Conservation (phyloP, 2,329 filamentous ascomycete genomes). For the Aspergillus neoniger region DNA sequence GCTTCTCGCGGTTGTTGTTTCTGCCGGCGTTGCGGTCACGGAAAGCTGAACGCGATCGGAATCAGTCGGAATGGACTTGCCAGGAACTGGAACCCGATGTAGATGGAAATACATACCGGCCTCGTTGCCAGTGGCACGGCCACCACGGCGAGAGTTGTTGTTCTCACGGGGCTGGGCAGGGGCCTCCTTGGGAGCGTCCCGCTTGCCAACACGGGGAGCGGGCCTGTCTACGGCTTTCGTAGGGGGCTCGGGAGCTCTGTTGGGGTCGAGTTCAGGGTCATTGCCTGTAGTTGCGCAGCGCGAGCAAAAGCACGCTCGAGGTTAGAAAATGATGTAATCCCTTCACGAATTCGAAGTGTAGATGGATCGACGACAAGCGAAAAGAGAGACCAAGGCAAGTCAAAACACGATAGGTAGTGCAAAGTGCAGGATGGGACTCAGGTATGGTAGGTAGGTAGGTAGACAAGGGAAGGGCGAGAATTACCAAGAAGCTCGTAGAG, state of each 20-base stretch:
- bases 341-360: conserved; percentile 12
- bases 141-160: conserved; percentile 49
- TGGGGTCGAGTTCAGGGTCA: conserved; percentile 70
- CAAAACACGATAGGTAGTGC: conserved; percentile 6
- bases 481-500: conserved; percentile 98
- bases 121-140: conserved; percentile 71
- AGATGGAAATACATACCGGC: conserved; percentile 66
- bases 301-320: conserved; percentile 26
- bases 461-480: conserved; percentile 28
- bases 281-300: conserved; percentile 55
- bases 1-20: conserved; percentile 78
- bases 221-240: conserved; percentile 89
- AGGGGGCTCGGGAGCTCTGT: conserved; percentile 74
- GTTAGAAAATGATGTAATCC: conserved; percentile 33
- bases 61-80: conserved; percentile 18
- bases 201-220: conserved; percentile 75
- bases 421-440: background rate
- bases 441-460: background rate
- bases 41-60: conserved; percentile 64
- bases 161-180: conserved; percentile 50
- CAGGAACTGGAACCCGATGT: background rate
- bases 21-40: conserved; percentile 82
- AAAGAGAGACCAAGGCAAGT: conserved; percentile 14
- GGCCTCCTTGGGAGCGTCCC: conserved; percentile 77
- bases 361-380: conserved; percentile 10